phyloP scores from a whole-genome alignment of 306 rosid genomes.

The Sicyos edulis region DNA sequence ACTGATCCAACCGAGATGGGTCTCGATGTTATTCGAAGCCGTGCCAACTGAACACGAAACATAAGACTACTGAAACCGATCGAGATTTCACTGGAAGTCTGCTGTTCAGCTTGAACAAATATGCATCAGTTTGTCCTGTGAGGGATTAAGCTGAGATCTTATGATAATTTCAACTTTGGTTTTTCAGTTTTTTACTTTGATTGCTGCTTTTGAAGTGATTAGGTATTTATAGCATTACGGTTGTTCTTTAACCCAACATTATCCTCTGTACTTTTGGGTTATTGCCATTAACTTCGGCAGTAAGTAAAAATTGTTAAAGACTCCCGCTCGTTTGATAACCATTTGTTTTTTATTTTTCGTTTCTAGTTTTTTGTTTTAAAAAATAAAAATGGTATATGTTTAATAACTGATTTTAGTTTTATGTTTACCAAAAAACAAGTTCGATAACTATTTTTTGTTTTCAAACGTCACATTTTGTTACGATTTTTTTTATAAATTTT shows the following conservation, averaged over 20 bases:
- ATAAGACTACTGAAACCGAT: not conserved
- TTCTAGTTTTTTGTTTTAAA: no score
- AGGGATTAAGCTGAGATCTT: not conserved
- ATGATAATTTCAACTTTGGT: slow-evolving; percentile 9
- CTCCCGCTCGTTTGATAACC: no score
- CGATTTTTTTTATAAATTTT: no score
- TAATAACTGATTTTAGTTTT: no score
- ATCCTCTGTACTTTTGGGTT: slow-evolving; percentile 5
- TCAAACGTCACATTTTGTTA: no score
- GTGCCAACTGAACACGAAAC: slow-evolving; percentile 39
- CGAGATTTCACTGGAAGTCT: slow-evolving; percentile 33
- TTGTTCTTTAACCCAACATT: no score
- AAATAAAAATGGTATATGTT: no score
- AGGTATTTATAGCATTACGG: no score
- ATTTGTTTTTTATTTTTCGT: no score
- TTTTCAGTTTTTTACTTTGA: slow-evolving; percentile 10
- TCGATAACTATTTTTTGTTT: no score
- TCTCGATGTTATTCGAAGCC: slow-evolving; percentile 57
- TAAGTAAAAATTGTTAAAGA: no score
- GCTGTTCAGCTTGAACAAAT: slow-evolving; percentile 33
- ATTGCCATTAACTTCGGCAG: not conserved
- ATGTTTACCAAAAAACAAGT: no score
- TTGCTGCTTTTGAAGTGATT: slow-evolving; percentile 10
- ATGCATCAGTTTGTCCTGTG: slow-evolving; percentile 28
- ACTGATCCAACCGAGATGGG: slow-evolving; percentile 72